Conservation (phyloP, 2,329 filamentous ascomycete species). For the Blastomyces parvus region DNA sequence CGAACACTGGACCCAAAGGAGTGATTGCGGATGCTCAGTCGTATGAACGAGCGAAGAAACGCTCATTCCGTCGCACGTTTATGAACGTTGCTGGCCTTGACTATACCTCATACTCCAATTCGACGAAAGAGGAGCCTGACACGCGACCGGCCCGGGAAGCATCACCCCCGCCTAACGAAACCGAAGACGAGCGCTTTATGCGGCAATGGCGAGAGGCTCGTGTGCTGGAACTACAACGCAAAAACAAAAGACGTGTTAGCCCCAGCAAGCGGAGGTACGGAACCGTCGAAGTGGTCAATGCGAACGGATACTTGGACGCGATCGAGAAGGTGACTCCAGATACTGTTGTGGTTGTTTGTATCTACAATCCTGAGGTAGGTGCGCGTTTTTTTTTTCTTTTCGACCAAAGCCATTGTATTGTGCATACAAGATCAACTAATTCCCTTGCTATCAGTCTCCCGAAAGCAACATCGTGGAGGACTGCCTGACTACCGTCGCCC, state of each 20-base stretch:
- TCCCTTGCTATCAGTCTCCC: slow-evolving; percentile 50
- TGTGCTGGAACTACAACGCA: slow-evolving; percentile 63
- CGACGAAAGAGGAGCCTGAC: slow-evolving; percentile 10
- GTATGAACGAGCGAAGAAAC: slow-evolving; percentile 41
- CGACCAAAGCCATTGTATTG: not conserved
- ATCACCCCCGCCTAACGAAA: slow-evolving; percentile 32
- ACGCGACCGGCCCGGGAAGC: slow-evolving; percentile 3
- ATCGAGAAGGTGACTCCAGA: slow-evolving; percentile 79
- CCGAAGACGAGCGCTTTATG: slow-evolving; percentile 70
- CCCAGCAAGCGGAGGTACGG: slow-evolving; percentile 73
- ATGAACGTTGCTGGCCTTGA: slow-evolving; percentile 29
- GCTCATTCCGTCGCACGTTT: slow-evolving; percentile 38
- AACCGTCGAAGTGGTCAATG: slow-evolving; percentile 73
- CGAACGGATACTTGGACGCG: slow-evolving; percentile 85
- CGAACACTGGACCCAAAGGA: slow-evolving; percentile 44
- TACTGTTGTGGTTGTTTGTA: slow-evolving; percentile 82
- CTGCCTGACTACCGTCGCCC: slow-evolving; percentile 65
- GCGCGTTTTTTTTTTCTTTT: not conserved
- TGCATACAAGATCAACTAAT: slow-evolving; percentile 4
- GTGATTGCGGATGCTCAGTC: slow-evolving; percentile 44
- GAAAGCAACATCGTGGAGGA: slow-evolving; percentile 71
- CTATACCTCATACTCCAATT: slow-evolving; percentile 19
- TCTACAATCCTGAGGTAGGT: slow-evolving; percentile 62
- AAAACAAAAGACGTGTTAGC: slow-evolving; percentile 59
- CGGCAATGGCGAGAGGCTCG: slow-evolving; percentile 74